Percentiles rank a stretch among this genome's conserved stretches.
Conservation (phyloP, 208 protist species). For the Balamuthia mandrillaris region DNA sequence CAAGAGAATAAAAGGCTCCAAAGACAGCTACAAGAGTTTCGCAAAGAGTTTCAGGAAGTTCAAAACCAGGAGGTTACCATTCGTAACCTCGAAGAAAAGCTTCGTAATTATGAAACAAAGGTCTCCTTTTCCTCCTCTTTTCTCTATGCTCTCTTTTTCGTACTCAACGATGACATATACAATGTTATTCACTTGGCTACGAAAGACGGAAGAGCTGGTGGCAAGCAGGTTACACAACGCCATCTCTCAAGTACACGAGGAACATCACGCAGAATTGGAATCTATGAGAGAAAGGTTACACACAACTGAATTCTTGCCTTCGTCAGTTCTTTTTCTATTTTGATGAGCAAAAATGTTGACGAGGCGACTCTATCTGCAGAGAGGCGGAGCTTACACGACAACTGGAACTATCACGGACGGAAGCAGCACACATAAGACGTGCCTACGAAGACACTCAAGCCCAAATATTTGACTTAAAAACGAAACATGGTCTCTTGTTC, state of each 20-base stretch:
- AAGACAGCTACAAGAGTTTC: slow-evolving; percentile 38
- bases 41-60: slow-evolving; percentile 55
- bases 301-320: too few species aligned
- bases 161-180: too few species aligned
- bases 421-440: too few species aligned
- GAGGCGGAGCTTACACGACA: not conserved
- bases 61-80: slow-evolving; percentile 61
- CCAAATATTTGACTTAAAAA: not conserved
- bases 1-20: slow-evolving; percentile 50
- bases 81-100: slow-evolving; percentile 45
- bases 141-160: not conserved
- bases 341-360: not conserved
- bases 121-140: not conserved
- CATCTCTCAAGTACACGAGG: not conserved
- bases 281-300: not conserved
- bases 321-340: too few species aligned
- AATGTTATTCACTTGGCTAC: not conserved
- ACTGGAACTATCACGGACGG: not conserved
- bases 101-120: slow-evolving; percentile 44
- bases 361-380: not conserved
- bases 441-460: not conserved
- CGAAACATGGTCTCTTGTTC: not conserved
- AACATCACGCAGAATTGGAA: not conserved
- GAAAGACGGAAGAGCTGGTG: not conserved
- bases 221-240: not conserved